Evolutionary conservation across 2,329 filamentous ascomycete species (phyloP), one percentile per base, ranked within the genome.

Genomic region (Sclerotiophoma versabilis): DNA sequence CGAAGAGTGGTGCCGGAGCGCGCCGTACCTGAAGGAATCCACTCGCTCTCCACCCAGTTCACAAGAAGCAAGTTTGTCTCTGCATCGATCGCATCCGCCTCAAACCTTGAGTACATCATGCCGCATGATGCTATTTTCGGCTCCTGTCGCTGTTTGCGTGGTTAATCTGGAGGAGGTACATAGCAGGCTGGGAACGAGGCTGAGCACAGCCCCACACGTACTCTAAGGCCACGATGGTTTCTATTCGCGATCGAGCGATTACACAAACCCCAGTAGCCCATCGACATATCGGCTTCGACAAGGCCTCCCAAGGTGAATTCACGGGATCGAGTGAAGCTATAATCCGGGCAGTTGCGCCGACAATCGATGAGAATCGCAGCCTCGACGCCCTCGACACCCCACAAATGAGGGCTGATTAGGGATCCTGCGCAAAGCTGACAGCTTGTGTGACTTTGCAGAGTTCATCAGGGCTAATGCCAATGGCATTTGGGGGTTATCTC

Each of bases 181-280:
- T 54, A 39, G 51, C 44, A 49, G 29, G 51, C 36, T 54, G 22
- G 27, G 39, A 54, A 23, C 45, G 51, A 54, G 51, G 51, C 51
- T 49, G 45, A 54, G 51, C 46, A 49, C 30, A 37, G 45, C 39
- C 51, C 51, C 51, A 54, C 51, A 49, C 51, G 17, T 34, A 29
- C 33, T 38, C 23, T n/a, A 17, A 38, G 50, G 32, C 38, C 42
- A 23, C 38, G 33, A 47, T 38, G 15, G 26, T 49, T 41, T 45
- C 51, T 54, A 54, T 54, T 49, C 51, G 45, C 45, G 25, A 41
- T 34, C 10, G 17, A 30, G 23, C 22, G 29, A 49, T 45, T 38
- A 41, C 45, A 49, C 39, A 34, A 20, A 33, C 12, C 29, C 39
- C 23, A 36, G 45, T 25, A 23, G 37, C 43, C 23, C 41, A 41